Evolutionary conservation across 192 early-diverging fungal genomes (phyloP).

Genomic region (Coemansia aciculifera): DNA sequence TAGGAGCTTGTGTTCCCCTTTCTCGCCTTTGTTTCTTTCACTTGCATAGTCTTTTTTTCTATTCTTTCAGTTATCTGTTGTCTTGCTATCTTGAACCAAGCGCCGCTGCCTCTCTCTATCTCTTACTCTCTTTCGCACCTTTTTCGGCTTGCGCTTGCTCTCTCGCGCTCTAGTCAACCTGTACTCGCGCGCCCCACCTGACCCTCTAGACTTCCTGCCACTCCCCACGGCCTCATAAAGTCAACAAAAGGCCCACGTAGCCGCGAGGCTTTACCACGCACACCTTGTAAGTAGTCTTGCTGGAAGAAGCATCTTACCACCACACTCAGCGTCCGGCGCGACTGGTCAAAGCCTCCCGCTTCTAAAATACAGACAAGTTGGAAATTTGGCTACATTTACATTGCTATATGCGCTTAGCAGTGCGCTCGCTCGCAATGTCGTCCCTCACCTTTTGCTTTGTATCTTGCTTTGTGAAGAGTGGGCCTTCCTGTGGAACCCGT

Average conservation of each 20-base stretch:
- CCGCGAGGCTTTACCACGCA: neutral
- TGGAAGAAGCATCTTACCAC: neutral
- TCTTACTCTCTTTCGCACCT: neutral
- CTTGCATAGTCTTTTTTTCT: neutral
- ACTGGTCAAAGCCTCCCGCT: neutral
- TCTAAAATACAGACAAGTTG: neutral
- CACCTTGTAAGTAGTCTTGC: neutral
- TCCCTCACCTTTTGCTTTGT: neutral
- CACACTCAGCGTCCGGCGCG: neutral
- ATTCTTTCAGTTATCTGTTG: constrained; percentile 8
- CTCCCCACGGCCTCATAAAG: neutral
- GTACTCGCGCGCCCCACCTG: neutral
- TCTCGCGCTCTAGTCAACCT: neutral
- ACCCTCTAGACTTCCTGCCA: neutral
- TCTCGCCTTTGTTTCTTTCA: neutral
- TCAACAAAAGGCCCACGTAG: neutral
- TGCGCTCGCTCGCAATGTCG: neutral
- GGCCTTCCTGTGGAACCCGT: neutral
- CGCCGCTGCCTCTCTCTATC: neutral
- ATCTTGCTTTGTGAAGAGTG: neutral
- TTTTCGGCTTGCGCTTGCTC: neutral
- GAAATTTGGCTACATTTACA: neutral
- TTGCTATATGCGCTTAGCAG: neutral
- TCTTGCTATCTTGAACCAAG: constrained; percentile 3
- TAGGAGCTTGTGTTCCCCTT: neutral